Conservation (phyloP, 805 yeast species). For the Teunomyces tritomae region DNA sequence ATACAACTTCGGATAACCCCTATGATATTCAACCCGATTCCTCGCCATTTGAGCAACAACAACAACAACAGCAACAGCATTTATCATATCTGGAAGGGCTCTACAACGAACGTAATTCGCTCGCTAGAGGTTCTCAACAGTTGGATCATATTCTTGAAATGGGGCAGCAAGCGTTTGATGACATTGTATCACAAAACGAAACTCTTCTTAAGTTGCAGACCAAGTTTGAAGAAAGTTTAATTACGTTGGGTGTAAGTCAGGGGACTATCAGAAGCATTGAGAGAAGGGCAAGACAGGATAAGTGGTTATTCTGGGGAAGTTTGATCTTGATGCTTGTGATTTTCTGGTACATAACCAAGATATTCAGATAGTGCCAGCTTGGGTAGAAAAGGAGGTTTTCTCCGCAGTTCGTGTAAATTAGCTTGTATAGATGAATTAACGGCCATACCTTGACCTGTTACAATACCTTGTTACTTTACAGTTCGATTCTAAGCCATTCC, state of each 20-base stretch:
- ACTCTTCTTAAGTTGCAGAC: slow-evolving; percentile 60
- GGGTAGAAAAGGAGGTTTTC: not conserved
- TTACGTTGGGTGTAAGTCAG: slow-evolving; percentile 82
- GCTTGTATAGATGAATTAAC: slow-evolving; percentile 1
- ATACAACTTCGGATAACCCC: slow-evolving; percentile 47
- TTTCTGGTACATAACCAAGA: slow-evolving; percentile 65
- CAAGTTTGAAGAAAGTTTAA: slow-evolving; percentile 63
- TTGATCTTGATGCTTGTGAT: slow-evolving; percentile 57
- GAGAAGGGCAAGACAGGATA: slow-evolving; percentile 80
- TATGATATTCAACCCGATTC: slow-evolving; percentile 30
- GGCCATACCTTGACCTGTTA: not conserved
- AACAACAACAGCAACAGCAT: slow-evolving; percentile 22
- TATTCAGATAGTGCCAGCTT: slow-evolving; percentile 46
- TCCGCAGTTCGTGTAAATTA: slow-evolving; percentile 3
- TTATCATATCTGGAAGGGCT: slow-evolving; percentile 59
- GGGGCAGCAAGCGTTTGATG: slow-evolving; percentile 84
- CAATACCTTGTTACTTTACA: not conserved
- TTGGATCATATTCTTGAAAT: slow-evolving; percentile 86
- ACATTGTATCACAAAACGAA: slow-evolving; percentile 80
- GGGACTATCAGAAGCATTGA: slow-evolving; percentile 80
- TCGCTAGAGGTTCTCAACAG: slow-evolving; percentile 72
- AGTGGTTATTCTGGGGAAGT: slow-evolving; percentile 80
- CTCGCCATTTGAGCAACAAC: slow-evolving; percentile 21
- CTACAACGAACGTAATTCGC: slow-evolving; percentile 60
- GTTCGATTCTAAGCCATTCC: not conserved